A percentile compares a stretch with the other conserved stretches of the same genome.
These are phyloP conservation scores for Metarhizium anisopliae DNA, from an alignment of 2,329 filamentous ascomycete genomes.

Conservation along the genomic window DNA sequence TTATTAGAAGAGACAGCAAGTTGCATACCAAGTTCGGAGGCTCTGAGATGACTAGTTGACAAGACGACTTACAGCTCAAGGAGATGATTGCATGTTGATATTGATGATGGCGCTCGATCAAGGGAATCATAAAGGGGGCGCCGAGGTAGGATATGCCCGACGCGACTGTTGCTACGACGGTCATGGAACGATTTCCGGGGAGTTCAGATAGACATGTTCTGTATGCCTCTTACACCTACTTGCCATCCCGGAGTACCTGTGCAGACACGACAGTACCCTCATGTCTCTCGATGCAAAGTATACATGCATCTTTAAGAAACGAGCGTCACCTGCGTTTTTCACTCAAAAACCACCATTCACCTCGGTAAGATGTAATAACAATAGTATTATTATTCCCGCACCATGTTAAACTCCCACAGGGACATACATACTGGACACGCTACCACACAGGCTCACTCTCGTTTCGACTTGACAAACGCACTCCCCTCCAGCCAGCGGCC, in stretches of 20 bases:
- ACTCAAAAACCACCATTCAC: no score
- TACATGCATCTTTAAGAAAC: no score
- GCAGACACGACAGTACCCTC: no score
- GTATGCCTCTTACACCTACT: no score
- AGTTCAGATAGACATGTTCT: slow-evolving; percentile 14
- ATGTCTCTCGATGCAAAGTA: no score
- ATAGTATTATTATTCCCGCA: neutral
- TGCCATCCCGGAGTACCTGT: no score
- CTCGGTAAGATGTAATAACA: no score
- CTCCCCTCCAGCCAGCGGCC: neutral
- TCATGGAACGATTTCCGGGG: slow-evolving; percentile 14
- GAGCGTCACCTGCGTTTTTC: no score
- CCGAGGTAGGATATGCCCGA: slow-evolving; percentile 23
- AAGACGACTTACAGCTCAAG: slow-evolving; percentile 17
- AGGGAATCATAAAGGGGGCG: slow-evolving; percentile 21
- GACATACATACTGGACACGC: no score
- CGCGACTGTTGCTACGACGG: slow-evolving; percentile 19
- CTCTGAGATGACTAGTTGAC: slow-evolving; percentile 1
- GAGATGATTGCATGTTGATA: slow-evolving; percentile 27
- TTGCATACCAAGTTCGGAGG: neutral
- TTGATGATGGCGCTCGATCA: slow-evolving; percentile 23
- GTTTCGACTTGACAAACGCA: neutral
- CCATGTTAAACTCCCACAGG: no score
- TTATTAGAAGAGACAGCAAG: neutral
- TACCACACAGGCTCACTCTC: neutral